These are phyloP conservation scores for Coemansia sp. DNA, from an alignment of 192 early-diverging fungal species.

Conservation along the genomic window DNA sequence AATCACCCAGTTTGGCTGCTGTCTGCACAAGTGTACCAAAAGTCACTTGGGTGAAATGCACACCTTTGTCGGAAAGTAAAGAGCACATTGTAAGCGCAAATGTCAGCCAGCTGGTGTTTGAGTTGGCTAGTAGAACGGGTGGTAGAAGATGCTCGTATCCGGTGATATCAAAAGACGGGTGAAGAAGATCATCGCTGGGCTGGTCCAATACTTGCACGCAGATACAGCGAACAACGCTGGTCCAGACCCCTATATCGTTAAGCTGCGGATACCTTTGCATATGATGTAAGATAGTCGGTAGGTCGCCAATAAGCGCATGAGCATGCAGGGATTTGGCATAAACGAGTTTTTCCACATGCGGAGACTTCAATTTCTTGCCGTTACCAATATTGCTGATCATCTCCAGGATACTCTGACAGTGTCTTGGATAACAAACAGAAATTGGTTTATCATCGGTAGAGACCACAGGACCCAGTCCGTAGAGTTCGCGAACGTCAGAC, in stretches of 20 bases:
- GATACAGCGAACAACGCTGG: slow-evolving; percentile 26
- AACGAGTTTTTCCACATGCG: slow-evolving; percentile 5
- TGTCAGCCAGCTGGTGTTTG: slow-evolving; percentile 16
- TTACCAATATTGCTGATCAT: slow-evolving; percentile 1
- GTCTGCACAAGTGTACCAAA: slow-evolving; percentile 18
- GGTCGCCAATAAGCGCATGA: slow-evolving; percentile 20
- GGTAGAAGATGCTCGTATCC: not conserved
- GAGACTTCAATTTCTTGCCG: too few species aligned
- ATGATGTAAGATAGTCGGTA: slow-evolving; percentile 19
- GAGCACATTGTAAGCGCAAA: slow-evolving; percentile 14
- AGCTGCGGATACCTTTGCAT: slow-evolving; percentile 20
- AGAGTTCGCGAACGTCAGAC: slow-evolving; percentile 6
- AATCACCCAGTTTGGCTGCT: slow-evolving; percentile 1
- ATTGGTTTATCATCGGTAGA: too few species aligned
- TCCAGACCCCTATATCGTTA: slow-evolving; percentile 29
- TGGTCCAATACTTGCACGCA: slow-evolving; percentile 7
- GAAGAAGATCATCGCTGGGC: slow-evolving; percentile 1
- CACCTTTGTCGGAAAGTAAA: not conserved
- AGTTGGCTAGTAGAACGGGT: not conserved
- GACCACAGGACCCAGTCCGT: slow-evolving; percentile 2
- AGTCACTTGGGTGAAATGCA: slow-evolving; percentile 18
- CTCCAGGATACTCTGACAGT: slow-evolving; percentile 12
- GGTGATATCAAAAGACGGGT: slow-evolving; percentile 5
- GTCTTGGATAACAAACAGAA: slow-evolving; percentile 2
- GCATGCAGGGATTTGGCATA: slow-evolving; percentile 26